These are phyloP conservation scores for Catharanthus roseus DNA, from an alignment of 257 asterid species.

Conservation along the genomic window DNA sequence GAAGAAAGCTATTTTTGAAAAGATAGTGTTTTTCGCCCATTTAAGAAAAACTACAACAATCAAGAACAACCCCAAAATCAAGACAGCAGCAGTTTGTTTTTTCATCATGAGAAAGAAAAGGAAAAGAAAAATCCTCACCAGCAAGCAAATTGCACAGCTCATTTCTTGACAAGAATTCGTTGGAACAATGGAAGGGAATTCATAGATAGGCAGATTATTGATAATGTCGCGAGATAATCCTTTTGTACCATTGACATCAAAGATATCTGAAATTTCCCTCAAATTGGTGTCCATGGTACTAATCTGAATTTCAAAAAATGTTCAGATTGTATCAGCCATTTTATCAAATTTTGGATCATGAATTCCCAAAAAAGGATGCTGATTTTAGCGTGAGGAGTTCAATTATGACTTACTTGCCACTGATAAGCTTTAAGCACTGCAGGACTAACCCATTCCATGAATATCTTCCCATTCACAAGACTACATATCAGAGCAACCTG, in stretches of 20 bases:
- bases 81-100: background rate
- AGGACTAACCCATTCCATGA: slow-evolving; percentile 97
- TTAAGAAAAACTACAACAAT: too few relatives aligned
- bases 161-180: slow-evolving; percentile 23
- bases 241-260: slow-evolving; percentile 46
- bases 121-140: slow-evolving; percentile 32
- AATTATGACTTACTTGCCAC: slow-evolving; percentile 61
- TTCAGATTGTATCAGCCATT: background rate
- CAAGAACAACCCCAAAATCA: too few relatives aligned
- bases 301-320: slow-evolving; percentile 34
- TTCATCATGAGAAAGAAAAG: background rate
- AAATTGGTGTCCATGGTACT: slow-evolving; percentile 61
- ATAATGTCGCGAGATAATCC: slow-evolving; percentile 56
- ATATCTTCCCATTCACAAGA: slow-evolving; percentile 81
- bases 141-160: slow-evolving; percentile 72
- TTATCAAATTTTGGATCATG: background rate
- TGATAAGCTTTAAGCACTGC: slow-evolving; percentile 92
- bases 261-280: slow-evolving; percentile 75
- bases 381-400: too few relatives aligned
- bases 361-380: too few relatives aligned
- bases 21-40: too few relatives aligned
- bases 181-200: slow-evolving; percentile 22
- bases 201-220: slow-evolving; percentile 43
- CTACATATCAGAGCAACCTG: slow-evolving; percentile 84
- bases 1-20: too few relatives aligned